A percentile compares a stretch with the other conserved stretches of the same genome.
phyloP scores from a whole-genome alignment of 1,284 basidiomycete genomes.

The Ceratobasidium sp. region DNA sequence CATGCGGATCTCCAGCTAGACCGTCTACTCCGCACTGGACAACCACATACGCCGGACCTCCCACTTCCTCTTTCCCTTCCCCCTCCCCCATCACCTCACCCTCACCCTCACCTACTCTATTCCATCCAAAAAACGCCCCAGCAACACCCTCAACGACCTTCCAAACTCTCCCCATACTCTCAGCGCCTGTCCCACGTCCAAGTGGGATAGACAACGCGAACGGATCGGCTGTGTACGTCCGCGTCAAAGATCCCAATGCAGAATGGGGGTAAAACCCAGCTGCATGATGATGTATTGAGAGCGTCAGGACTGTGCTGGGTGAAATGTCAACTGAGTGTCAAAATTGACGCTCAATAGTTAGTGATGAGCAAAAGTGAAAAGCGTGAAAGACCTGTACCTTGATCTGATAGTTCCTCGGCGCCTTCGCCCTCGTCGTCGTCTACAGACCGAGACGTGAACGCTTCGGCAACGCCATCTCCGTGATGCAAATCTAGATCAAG shows the following conservation, averaged over 20 bases:
- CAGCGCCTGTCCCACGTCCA: slow-evolving; percentile 70
- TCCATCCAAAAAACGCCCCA: slow-evolving; percentile 63
- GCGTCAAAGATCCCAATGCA: slow-evolving; percentile 66
- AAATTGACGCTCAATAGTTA: slow-evolving; percentile 35
- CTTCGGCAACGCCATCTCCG: slow-evolving; percentile 87
- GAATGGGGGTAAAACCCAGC: slow-evolving; percentile 87
- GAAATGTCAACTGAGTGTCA: slow-evolving; percentile 14
- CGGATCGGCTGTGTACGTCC: slow-evolving; percentile 67
- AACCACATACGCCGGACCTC: slow-evolving; percentile 79
- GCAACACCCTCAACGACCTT: slow-evolving; percentile 71
- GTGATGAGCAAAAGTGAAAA: not conserved
- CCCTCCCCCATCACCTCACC: not conserved
- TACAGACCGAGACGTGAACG: slow-evolving; percentile 68
- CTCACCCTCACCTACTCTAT: too few relatives aligned
- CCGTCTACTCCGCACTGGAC: slow-evolving; percentile 91
- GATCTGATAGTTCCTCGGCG: not conserved
- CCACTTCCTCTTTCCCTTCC: not conserved
- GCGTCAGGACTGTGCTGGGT: slow-evolving; percentile 69
- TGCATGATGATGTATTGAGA: slow-evolving; percentile 86
- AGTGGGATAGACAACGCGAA: slow-evolving; percentile 84
- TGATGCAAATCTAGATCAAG: slow-evolving; percentile 94
- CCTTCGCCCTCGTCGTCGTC: not conserved
- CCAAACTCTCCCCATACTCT: slow-evolving; percentile 76
- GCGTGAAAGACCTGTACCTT: not conserved
- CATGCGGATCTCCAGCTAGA: slow-evolving; percentile 84